These are phyloP conservation scores for Lactarius evosmus DNA, from an alignment of 768 basidiomycete species.

Conservation along the genomic window DNA sequence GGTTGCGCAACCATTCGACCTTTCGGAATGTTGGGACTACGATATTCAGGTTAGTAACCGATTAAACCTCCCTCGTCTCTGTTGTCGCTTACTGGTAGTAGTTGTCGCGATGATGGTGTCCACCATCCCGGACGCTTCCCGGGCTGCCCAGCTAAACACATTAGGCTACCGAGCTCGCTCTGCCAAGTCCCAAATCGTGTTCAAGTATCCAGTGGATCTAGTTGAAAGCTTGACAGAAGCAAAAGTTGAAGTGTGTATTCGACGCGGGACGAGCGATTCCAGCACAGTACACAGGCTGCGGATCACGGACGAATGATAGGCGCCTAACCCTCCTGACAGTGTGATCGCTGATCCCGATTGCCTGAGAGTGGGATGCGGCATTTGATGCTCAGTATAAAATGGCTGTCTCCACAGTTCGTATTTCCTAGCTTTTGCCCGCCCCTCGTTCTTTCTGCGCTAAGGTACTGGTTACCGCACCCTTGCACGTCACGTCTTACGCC, in stretches of 20 bases:
- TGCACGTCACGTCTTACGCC: not conserved
- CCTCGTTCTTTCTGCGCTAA: not conserved
- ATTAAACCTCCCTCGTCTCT: not conserved
- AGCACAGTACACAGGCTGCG: not conserved
- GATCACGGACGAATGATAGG: not conserved
- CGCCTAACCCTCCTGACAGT: not conserved
- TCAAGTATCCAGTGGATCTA: not conserved
- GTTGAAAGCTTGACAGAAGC: not conserved
- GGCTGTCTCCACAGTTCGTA: not conserved
- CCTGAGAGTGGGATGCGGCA: not conserved
- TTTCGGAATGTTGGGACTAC: not conserved
- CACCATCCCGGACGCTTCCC: not conserved
- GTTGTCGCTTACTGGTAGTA: not conserved
- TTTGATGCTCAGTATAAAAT: slow-evolving; percentile 1
- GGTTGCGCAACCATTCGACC: not conserved
- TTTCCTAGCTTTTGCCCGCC: not conserved
- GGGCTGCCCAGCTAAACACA: not conserved
- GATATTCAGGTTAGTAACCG: not conserved
- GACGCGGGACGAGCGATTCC: too few relatives aligned
- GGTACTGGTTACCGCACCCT: slow-evolving; percentile 15
- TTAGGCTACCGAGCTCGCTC: not conserved
- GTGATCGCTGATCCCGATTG: not conserved
- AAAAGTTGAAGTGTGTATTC: too few relatives aligned
- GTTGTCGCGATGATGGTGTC: not conserved
- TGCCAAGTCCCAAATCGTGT: not conserved